phyloP scores from a whole-genome alignment of 805 yeast genomes.

The Wickerhamiella azyma region DNA sequence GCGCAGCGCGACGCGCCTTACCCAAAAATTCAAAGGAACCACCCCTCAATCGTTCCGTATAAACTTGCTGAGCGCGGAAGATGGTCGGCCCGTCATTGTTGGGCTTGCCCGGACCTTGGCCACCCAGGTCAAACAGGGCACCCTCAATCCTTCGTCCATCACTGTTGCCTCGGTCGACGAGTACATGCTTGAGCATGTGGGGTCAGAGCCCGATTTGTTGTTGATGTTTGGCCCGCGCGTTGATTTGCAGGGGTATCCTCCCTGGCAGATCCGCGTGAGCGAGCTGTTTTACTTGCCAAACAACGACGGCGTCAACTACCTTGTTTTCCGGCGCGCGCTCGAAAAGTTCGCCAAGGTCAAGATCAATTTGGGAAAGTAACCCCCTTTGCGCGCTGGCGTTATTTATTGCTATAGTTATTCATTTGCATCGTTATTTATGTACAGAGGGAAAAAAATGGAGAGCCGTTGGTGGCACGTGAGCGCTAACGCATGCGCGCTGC shows the following conservation, averaged over 20 bases:
- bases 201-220: conserved; percentile 85
- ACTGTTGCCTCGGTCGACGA: conserved; percentile 58
- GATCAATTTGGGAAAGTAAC: conserved; percentile 73
- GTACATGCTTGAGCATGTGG: conserved; percentile 46
- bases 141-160: conserved; percentile 50
- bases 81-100: conserved; percentile 83
- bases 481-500: conserved; percentile 2
- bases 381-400: too few species aligned
- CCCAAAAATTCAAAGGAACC: not conserved
- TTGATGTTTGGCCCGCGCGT: conserved; percentile 74
- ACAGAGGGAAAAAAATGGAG: not conserved
- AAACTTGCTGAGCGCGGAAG: conserved; percentile 53
- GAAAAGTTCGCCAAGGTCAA: conserved; percentile 56
- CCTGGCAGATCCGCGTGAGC: conserved; percentile 88
- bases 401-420: not conserved
- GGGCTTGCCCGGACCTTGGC: conserved; percentile 79
- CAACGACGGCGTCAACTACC: conserved; percentile 62
- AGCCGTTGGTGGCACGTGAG: too few species aligned
- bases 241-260: conserved; percentile 90
- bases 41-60: conserved; percentile 34
- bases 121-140: conserved; percentile 49
- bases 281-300: conserved; percentile 89
- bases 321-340: conserved; percentile 49
- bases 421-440: not conserved
- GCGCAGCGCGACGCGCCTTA: not conserved